These are phyloP conservation scores for Neurospora sp. DNA, from an alignment of 495 filamentous ascomycete genomes.

Conservation along the genomic window DNA sequence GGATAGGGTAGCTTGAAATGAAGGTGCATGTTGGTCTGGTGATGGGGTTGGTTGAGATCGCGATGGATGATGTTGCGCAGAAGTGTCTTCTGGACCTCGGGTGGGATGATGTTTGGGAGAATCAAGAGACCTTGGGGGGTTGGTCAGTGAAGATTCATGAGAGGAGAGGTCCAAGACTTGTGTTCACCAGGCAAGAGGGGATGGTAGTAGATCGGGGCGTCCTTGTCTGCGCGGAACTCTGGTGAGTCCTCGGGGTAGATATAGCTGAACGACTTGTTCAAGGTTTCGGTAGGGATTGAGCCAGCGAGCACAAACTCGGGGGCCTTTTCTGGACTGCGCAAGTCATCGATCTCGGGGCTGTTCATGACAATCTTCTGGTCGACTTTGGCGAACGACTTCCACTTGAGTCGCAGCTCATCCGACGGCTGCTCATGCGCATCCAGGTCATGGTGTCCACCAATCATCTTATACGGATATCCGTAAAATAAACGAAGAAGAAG, in stretches of 20 bases:
- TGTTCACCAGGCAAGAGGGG: conserved; percentile 30
- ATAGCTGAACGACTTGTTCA: conserved; percentile 29
- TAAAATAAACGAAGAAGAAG: too few species aligned
- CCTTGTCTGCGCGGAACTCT: conserved; percentile 13
- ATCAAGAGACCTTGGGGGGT: conserved; percentile 55
- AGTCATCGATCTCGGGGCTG: conserved; percentile 34
- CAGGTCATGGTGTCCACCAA: conserved; percentile 36
- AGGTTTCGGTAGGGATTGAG: conserved; percentile 23
- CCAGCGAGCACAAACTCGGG: conserved; percentile 26
- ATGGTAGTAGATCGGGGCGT: conserved; percentile 27
- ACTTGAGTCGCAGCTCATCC: conserved; percentile 48
- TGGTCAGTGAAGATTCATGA: neutral
- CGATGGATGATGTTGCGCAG: conserved; percentile 64
- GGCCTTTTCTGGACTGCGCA: conserved; percentile 18
- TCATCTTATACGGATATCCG: conserved; percentile 8
- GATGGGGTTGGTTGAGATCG: conserved; percentile 61
- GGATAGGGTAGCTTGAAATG: conserved; percentile 73
- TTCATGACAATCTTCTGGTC: conserved; percentile 29
- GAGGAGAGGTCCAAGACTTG: neutral
- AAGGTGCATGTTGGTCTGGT: conserved; percentile 79
- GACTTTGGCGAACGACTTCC: conserved; percentile 45
- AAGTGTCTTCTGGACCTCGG: conserved; percentile 54
- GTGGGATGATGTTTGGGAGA: conserved; percentile 61
- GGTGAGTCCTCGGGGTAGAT: conserved; percentile 13
- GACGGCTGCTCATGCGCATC: conserved; percentile 66